A percentile compares a stretch with the other conserved stretches of the same genome.
These are phyloP conservation scores for Carex arenaria DNA, from an alignment of 202 grass and related monocot genomes.

Conservation along the genomic window DNA sequence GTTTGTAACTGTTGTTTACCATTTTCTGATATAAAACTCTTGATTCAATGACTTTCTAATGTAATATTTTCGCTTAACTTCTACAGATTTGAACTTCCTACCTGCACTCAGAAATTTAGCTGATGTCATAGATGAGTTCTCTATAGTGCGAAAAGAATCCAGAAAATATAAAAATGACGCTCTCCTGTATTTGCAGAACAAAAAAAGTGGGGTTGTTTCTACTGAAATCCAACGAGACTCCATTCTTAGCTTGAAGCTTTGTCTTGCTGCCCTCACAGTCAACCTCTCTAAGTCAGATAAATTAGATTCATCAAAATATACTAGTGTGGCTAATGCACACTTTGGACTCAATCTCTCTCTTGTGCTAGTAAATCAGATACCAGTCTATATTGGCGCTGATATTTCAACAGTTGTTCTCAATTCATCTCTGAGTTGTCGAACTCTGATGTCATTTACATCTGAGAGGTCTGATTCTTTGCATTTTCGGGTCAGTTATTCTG, in stretches of 20 bases:
- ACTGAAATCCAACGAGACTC: constrained; percentile 31
- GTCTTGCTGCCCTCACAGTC: constrained; percentile 48
- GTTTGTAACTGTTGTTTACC: background rate
- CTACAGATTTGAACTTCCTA: constrained; percentile 70
- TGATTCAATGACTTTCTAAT: background rate
- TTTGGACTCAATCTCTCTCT: constrained; percentile 66
- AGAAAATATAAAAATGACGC: constrained; percentile 64
- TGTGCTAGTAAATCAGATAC: constrained; percentile 46
- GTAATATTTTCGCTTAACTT: constrained; percentile 20
- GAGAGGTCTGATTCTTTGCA: constrained; percentile 40
- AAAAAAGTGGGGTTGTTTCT: constrained; percentile 33
- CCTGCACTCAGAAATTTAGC: constrained; percentile 41
- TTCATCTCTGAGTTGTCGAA: constrained; percentile 32
- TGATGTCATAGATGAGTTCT: constrained; percentile 56
- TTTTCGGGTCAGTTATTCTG: constrained; percentile 52
- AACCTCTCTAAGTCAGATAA: constrained; percentile 47
- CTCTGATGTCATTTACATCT: constrained; percentile 50
- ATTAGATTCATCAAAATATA: constrained; percentile 36
- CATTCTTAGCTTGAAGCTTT: constrained; percentile 51
- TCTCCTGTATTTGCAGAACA: constrained; percentile 52
- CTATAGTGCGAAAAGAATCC: constrained; percentile 58
- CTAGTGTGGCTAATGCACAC: constrained; percentile 50
- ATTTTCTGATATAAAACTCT: constrained; percentile 25
- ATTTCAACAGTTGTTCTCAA: constrained; percentile 49
- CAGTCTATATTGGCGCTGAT: constrained; percentile 43